phyloP scores from a whole-genome alignment of 345 rosid species.

The Isatis tinctoria region DNA sequence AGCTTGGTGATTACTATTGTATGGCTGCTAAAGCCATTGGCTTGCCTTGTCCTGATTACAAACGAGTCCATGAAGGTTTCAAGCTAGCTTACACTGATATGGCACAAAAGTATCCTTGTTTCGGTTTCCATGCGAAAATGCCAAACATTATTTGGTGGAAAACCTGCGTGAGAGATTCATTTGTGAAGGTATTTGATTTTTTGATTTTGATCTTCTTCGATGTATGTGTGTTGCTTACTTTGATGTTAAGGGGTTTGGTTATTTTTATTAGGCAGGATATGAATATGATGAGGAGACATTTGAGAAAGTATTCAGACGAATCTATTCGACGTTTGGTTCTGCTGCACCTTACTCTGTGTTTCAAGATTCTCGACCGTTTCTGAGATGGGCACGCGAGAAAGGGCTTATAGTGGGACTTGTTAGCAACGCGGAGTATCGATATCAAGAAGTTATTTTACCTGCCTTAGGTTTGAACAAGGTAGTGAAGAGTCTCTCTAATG shows the following conservation, averaged over 20 bases:
- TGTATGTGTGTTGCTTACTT: not conserved
- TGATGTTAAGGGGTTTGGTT: not conserved
- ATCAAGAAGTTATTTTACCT: conserved; percentile 86
- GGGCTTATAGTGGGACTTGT: conserved; percentile 75
- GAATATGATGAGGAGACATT: conserved; percentile 89
- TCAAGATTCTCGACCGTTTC: conserved; percentile 73
- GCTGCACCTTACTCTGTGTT: conserved; percentile 84
- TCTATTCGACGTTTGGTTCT: conserved; percentile 91
- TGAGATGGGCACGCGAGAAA: conserved; percentile 73
- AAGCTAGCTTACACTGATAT: conserved; percentile 84
- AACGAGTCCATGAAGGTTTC: conserved; percentile 86
- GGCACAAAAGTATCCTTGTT: conserved; percentile 89
- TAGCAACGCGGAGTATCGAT: conserved; percentile 87
- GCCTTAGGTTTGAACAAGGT: conserved; percentile 81
- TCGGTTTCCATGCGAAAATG: conserved; percentile 76
- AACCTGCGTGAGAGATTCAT: conserved; percentile 78
- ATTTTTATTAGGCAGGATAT: conserved; percentile 73
- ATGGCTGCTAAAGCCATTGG: conserved; percentile 98
- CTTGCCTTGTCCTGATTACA: conserved; percentile 90
- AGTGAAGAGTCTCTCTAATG: not conserved
- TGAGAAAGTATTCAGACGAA: conserved; percentile 78
- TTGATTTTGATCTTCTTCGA: not conserved
- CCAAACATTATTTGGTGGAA: conserved; percentile 97
- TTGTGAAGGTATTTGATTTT: conserved; percentile 47
- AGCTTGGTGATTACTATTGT: conserved; percentile 98